Conservation (phyloP, 768 basidiomycete species). For the Trichaptum fuscoviolaceum region DNA sequence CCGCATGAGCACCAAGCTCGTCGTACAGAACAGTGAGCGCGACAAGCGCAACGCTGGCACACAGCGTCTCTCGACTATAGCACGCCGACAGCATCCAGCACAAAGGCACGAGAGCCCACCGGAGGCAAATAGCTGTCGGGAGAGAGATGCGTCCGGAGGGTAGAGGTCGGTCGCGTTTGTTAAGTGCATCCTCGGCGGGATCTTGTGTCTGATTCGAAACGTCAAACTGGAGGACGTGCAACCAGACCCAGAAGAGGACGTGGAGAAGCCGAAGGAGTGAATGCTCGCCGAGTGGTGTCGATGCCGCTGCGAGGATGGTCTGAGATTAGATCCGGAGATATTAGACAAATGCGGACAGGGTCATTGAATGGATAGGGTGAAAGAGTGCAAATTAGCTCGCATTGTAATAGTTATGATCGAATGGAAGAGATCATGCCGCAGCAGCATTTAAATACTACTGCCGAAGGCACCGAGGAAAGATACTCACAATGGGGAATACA, state of each 20-base stretch:
- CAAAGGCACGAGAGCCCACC: slow-evolving; percentile 23
- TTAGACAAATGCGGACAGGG: not conserved
- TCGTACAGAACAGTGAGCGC: slow-evolving; percentile 32
- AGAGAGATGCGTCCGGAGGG: slow-evolving; percentile 5
- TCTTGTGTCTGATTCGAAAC: slow-evolving; percentile 8
- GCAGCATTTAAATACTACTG: not conserved
- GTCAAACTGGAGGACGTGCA: slow-evolving; percentile 8
- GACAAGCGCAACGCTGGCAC: slow-evolving; percentile 29
- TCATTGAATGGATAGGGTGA: not conserved
- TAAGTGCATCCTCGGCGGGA: slow-evolving; percentile 7
- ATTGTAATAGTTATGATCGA: too few species aligned
- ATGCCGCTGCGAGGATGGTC: not conserved
- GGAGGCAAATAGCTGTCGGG: slow-evolving; percentile 16
- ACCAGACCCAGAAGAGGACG: slow-evolving; percentile 9
- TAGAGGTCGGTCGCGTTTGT: slow-evolving; percentile 7
- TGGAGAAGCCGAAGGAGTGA: not conserved
- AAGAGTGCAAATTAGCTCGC: not conserved
- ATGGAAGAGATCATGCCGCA: not conserved
- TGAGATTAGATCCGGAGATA: not conserved
- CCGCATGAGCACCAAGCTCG: slow-evolving; percentile 29
- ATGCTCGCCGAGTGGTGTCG: slow-evolving; percentile 1
- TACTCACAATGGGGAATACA: slow-evolving; percentile 29
- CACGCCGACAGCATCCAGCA: slow-evolving; percentile 20
- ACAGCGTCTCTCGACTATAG: slow-evolving; percentile 20
- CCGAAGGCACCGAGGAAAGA: slow-evolving; percentile 2